Evolutionary conservation across 2,329 filamentous ascomycete species (phyloP), one percentile per base, ranked within the genome.

Genomic region (Lachnellula cervina): DNA sequence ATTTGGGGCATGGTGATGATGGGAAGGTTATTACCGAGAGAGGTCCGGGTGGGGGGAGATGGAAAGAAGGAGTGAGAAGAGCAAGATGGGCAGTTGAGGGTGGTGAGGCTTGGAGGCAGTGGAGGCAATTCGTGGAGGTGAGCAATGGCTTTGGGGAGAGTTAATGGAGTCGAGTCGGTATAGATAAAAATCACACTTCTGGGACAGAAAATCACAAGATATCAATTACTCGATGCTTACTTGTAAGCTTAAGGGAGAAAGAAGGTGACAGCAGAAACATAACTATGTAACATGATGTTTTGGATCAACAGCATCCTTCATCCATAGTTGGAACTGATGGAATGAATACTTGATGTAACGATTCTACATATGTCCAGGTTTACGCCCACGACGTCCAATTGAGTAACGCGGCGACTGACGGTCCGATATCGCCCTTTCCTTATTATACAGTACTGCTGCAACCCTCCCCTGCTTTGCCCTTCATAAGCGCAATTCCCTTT

Each of bases 61-160:
- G 94, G 94, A 99, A 96, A 76, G 93, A 97, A 70, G 94, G 93
- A 51, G 83, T 97, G 14, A 79, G 93, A 65, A 81, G 90, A 69
- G 94, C 94, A 16, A 84, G 87, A 65, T 95, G 90, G 89, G 90
- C 90, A 11, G 81, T 99, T 48, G 82, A 86, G 72, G 96, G 90
- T 70, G 91, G 93, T 47, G 84, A 86, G 70, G 90, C 93, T n/a
- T 85, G 89, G 78, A 86, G 78, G 69, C 86, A 91, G 73, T 93
- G 94, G 84, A 78, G 85, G 55, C 78, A 79, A 21, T 97, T 97
- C 74, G 91, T 96, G 38, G 82, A 93, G 57, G 83, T 89, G 35
- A 96, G 62, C 46, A 70, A 71, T 48, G 61, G 59, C 54, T 57
- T 67, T 35, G 52, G 52, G 37, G 37, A 7, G n/a, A 42, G 42